phyloP scores from a whole-genome alignment of 1,284 basidiomycete species.

The Rhodotorula sp. region DNA sequence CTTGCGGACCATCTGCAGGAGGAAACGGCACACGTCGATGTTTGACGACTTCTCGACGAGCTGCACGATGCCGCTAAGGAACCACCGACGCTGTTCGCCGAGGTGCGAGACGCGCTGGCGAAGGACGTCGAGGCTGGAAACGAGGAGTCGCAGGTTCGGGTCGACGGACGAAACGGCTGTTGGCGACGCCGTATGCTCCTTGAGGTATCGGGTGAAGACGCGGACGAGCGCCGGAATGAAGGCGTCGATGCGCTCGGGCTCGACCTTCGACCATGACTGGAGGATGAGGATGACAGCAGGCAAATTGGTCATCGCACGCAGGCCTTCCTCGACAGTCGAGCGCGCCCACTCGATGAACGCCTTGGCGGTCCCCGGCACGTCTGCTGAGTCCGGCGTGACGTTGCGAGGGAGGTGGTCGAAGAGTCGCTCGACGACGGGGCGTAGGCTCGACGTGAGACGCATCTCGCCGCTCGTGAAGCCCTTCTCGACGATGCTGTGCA shows the following conservation, averaged over 20 bases:
- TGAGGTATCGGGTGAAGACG: constrained; percentile 78
- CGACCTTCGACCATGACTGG: constrained; percentile 79
- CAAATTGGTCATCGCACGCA: constrained; percentile 69
- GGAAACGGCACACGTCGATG: constrained; percentile 72
- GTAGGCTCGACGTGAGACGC: constrained; percentile 71
- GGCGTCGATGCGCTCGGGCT: constrained; percentile 79
- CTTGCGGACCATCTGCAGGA: constrained; percentile 80
- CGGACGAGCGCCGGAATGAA: constrained; percentile 76
- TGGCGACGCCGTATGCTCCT: constrained; percentile 68
- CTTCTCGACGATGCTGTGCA: constrained; percentile 87
- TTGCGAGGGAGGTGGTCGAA: constrained; percentile 70
- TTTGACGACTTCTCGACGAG: constrained; percentile 93
- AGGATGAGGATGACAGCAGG: constrained; percentile 83
- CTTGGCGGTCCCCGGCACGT: constrained; percentile 66
- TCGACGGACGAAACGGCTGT: constrained; percentile 46
- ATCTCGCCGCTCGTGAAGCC: constrained; percentile 62
- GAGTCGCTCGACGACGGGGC: constrained; percentile 82
- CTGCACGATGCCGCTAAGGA: constrained; percentile 70
- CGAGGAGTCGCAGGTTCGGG: constrained; percentile 53
- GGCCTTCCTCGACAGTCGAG: constrained; percentile 73
- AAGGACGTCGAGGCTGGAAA: constrained; percentile 56
- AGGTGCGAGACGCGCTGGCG: constrained; percentile 56
- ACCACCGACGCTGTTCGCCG: constrained; percentile 60
- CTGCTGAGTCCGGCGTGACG: constrained; percentile 60
- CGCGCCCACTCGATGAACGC: constrained; percentile 79